Conservation (phyloP, 2,329 filamentous ascomycete genomes). For the Nigrospora osmanthi region DNA sequence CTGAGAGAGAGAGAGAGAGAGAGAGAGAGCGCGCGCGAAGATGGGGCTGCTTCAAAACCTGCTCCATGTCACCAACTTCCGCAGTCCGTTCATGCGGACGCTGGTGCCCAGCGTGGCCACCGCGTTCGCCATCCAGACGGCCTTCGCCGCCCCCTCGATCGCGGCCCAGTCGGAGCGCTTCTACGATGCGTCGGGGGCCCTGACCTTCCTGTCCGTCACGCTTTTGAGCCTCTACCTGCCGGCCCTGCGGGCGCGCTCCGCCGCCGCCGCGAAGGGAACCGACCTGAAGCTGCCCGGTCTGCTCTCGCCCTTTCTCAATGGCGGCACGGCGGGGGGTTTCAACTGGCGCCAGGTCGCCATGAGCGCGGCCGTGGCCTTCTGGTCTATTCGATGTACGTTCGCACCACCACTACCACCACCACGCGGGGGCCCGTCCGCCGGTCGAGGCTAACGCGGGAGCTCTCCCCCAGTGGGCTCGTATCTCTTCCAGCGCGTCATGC, state of each 20-base stretch:
- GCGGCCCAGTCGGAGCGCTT: conserved; percentile 53
- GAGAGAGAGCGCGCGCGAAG: no score
- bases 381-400: conserved; percentile 48
- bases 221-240: conserved; percentile 55
- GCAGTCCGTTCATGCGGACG: conserved; percentile 53
- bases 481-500: conserved; percentile 53
- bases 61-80: conserved; percentile 53
- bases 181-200: conserved; percentile 59
- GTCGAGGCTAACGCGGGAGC: not conserved
- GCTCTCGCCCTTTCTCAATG: conserved; percentile 32
- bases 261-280: conserved; percentile 28
- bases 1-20: no score
- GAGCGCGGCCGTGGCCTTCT: conserved; percentile 36
- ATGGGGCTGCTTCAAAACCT: conserved; percentile 35
- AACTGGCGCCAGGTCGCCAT: conserved; percentile 51
- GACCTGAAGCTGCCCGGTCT: conserved; percentile 35
- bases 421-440: not conserved
- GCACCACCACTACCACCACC: no score
- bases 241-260: conserved; percentile 43
- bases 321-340: conserved; percentile 30
- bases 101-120: conserved; percentile 54
- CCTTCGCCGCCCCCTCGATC: conserved; percentile 55
- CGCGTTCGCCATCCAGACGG: conserved; percentile 56
- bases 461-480: conserved; percentile 49
- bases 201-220: conserved; percentile 59